Conservation (phyloP, 768 basidiomycete genomes). For the Russula sp. region DNA sequence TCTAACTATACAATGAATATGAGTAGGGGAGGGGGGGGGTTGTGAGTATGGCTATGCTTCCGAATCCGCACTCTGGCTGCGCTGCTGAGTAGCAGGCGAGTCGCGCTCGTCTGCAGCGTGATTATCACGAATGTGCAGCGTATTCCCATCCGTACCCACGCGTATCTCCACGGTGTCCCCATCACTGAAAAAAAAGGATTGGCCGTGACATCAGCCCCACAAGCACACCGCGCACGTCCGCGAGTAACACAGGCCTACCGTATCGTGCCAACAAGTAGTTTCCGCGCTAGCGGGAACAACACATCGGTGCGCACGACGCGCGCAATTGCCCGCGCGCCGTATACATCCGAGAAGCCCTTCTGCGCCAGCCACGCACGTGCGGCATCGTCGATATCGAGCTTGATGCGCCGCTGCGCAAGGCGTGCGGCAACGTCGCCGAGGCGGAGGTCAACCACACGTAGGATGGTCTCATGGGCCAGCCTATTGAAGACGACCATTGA, state of each 20-base stretch:
- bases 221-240: not conserved
- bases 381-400: slow-evolving; percentile 55
- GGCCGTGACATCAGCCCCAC: not conserved
- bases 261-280: slow-evolving; percentile 72
- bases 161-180: slow-evolving; percentile 60
- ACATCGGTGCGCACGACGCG: slow-evolving; percentile 80
- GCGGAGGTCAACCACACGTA: slow-evolving; percentile 72
- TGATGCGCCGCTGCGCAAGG: slow-evolving; percentile 57
- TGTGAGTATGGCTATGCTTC: not conserved
- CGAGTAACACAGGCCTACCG: slow-evolving; percentile 34
- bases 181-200: slow-evolving; percentile 34
- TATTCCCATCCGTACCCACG: slow-evolving; percentile 35
- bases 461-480: slow-evolving; percentile 61
- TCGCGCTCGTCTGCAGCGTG: slow-evolving; percentile 41
- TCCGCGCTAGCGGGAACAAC: slow-evolving; percentile 74
- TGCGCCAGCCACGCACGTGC: slow-evolving; percentile 64
- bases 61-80: too few species aligned
- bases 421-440: slow-evolving; percentile 66
- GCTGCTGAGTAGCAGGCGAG: not conserved
- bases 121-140: slow-evolving; percentile 53
- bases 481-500: slow-evolving; percentile 89
- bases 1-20: not conserved
- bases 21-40: not conserved
- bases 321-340: slow-evolving; percentile 84
- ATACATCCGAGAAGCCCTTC: slow-evolving; percentile 75